phyloP scores from a whole-genome alignment of 2,329 filamentous ascomycete genomes.

The Calonectria fujianensis region DNA sequence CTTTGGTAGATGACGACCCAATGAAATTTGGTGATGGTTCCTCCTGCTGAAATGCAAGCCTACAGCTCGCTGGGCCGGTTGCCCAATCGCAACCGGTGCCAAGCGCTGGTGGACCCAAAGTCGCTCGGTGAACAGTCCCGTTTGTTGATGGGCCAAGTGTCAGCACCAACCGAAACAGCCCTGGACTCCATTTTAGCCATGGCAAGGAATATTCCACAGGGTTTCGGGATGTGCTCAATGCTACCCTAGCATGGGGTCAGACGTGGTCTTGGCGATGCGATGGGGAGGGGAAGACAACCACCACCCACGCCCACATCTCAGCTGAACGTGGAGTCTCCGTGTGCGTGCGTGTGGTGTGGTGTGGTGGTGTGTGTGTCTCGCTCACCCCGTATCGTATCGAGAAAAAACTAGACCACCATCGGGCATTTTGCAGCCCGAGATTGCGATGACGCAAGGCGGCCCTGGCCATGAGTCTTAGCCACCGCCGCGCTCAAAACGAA shows the following conservation, averaged over 20 bases:
- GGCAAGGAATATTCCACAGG: slow-evolving; percentile 3
- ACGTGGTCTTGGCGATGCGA: not conserved
- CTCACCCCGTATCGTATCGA: too few relatives aligned
- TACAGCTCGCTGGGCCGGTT: not conserved
- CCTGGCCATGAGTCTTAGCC: not conserved
- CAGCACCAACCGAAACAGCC: not conserved
- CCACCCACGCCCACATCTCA: not conserved
- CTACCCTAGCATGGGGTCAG: not conserved
- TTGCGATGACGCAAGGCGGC: slow-evolving; percentile 23
- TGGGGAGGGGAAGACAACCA: not conserved
- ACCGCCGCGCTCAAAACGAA: not conserved
- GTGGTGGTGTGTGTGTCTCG: too few relatives aligned
- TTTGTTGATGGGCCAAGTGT: not conserved
- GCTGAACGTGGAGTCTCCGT: not conserved
- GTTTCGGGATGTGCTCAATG: slow-evolving; percentile 1
- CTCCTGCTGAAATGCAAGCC: slow-evolving; percentile 23
- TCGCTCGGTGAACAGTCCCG: slow-evolving; percentile 21
- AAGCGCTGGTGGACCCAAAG: slow-evolving; percentile 14
- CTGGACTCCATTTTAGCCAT: not conserved
- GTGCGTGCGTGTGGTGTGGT: too few relatives aligned
- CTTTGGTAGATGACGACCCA: slow-evolving; percentile 5
- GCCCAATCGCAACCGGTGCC: slow-evolving; percentile 13
- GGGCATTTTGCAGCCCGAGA: not conserved
- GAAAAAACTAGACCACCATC: not conserved
- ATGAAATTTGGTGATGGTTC: slow-evolving; percentile 14